Evolutionary conservation across 1,284 basidiomycete genomes (phyloP).

Genomic region (Golubevia sp.): DNA sequence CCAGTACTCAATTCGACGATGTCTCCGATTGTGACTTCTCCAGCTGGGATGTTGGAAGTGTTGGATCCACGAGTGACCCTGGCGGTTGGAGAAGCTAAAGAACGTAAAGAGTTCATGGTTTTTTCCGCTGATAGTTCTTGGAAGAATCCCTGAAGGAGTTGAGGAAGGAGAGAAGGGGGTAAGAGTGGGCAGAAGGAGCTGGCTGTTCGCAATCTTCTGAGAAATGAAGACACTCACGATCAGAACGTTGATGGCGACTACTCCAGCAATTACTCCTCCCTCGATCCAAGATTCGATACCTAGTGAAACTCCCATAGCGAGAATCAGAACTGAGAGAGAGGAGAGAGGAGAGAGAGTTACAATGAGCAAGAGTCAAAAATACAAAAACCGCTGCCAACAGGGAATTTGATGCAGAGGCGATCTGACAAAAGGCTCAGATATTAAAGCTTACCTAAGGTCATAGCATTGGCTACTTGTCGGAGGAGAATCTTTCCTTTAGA

Average conservation of each 20-base stretch:
- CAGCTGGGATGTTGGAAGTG: slow-evolving; percentile 67
- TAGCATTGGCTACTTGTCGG: slow-evolving; percentile 57
- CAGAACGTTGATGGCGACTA: slow-evolving; percentile 68
- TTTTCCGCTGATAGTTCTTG: slow-evolving; percentile 69
- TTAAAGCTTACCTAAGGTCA: slow-evolving; percentile 38
- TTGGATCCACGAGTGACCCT: slow-evolving; percentile 67
- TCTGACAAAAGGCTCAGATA: too few relatives aligned
- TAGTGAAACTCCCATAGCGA: slow-evolving; percentile 71
- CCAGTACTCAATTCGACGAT: slow-evolving; percentile 58
- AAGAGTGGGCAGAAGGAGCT: slow-evolving; percentile 8
- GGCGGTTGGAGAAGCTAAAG: slow-evolving; percentile 70
- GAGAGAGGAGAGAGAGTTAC: slow-evolving; percentile 1
- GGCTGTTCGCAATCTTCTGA: slow-evolving; percentile 2
- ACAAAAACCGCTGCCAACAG: not conserved
- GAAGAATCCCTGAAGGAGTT: slow-evolving; percentile 63
- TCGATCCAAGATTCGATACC: slow-evolving; percentile 69
- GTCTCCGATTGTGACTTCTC: slow-evolving; percentile 68
- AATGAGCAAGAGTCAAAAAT: not conserved
- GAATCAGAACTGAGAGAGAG: slow-evolving; percentile 62
- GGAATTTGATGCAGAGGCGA: too few relatives aligned
- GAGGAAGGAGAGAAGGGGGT: too few relatives aligned
- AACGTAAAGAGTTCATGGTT: slow-evolving; percentile 69
- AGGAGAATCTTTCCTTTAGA: slow-evolving; percentile 40
- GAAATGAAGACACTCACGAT: slow-evolving; percentile 39
- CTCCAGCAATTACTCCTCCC: slow-evolving; percentile 71